Conservation (phyloP, 2,329 filamentous ascomycete genomes). For the Aspergillus terreus region DNA sequence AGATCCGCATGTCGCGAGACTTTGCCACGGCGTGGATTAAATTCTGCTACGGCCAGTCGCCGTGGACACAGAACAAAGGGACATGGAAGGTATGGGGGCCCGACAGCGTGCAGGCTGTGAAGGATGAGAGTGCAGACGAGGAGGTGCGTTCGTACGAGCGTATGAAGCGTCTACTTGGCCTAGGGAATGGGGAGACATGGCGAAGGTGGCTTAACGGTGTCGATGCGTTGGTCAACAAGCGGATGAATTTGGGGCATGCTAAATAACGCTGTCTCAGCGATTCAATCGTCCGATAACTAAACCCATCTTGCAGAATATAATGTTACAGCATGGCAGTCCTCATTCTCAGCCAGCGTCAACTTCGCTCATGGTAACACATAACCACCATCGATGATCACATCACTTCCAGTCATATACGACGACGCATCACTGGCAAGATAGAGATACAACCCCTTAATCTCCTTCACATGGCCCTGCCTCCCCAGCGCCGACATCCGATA, state of each 20-base stretch:
- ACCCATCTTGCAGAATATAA: too few species aligned
- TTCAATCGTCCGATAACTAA: background rate
- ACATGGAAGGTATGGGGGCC: constrained; percentile 24
- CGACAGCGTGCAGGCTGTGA: constrained; percentile 10
- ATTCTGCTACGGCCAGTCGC: constrained; percentile 18
- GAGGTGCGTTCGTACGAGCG: constrained; percentile 15
- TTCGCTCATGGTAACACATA: constrained; percentile 33
- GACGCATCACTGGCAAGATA: constrained; percentile 47
- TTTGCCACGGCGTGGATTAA: constrained; percentile 22
- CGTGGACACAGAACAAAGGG: constrained; percentile 11
- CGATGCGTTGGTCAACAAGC: constrained; percentile 20
- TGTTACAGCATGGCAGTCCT: too few species aligned
- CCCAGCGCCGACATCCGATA: constrained; percentile 48
- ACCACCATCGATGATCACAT: constrained; percentile 48
- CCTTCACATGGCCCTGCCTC: constrained; percentile 32
- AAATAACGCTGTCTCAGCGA: background rate
- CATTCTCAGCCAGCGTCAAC: background rate
- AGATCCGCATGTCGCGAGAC: constrained; percentile 14
- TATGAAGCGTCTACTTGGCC: constrained; percentile 16
- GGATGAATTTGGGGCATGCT: constrained; percentile 15
- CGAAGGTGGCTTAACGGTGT: constrained; percentile 17
- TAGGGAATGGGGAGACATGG: constrained; percentile 18
- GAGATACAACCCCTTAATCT: constrained; percentile 40
- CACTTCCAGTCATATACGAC: constrained; percentile 47
- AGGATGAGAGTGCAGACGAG: constrained; percentile 20